Evolutionary conservation across 805 yeast genomes (phyloP).

Genomic region (Pichia nakasei): DNA sequence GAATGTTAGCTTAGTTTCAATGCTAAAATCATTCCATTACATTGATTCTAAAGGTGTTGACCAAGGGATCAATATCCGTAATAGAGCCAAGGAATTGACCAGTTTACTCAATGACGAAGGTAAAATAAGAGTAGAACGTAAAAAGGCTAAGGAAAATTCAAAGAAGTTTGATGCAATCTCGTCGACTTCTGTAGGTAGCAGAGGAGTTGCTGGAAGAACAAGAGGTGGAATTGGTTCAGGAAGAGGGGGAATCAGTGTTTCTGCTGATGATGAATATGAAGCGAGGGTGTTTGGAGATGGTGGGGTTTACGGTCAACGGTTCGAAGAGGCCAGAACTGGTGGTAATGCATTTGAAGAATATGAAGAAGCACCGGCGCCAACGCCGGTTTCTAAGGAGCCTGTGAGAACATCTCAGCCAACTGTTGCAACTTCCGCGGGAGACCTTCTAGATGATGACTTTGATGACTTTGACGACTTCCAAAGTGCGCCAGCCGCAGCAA

Average conservation of each 20-base stretch:
- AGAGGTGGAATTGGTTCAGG: neutral
- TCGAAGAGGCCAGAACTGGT: conserved; percentile 45
- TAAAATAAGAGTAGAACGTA: conserved; percentile 72
- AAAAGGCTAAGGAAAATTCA: conserved; percentile 79
- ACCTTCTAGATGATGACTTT: conserved; percentile 44
- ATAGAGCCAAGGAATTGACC: conserved; percentile 72
- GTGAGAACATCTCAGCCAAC: conserved; percentile 25
- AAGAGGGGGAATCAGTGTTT: conserved; percentile 34
- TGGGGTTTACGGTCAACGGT: conserved; percentile 60
- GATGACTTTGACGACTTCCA: conserved; percentile 78
- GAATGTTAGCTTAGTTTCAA: conserved; percentile 54
- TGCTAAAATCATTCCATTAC: conserved; percentile 90
- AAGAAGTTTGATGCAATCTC: conserved; percentile 73
- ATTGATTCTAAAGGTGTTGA: conserved; percentile 90
- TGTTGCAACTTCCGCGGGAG: conserved; percentile 35
- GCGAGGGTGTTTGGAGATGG: conserved; percentile 62
- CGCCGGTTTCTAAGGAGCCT: conserved; percentile 14
- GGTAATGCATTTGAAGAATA: conserved; percentile 49
- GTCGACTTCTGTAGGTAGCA: conserved; percentile 23
- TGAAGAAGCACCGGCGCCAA: conserved; percentile 31
- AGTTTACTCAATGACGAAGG: conserved; percentile 68
- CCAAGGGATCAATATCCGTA: conserved; percentile 92
- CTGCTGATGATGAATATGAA: conserved; percentile 33
- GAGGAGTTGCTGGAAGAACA: conserved; percentile 16
- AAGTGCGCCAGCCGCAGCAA: conserved; percentile 32